A percentile compares a stretch with the other conserved stretches of the same genome.
Evolutionary conservation across 768 basidiomycete species (phyloP).

Genomic region (Boletus subcaerulescens): DNA sequence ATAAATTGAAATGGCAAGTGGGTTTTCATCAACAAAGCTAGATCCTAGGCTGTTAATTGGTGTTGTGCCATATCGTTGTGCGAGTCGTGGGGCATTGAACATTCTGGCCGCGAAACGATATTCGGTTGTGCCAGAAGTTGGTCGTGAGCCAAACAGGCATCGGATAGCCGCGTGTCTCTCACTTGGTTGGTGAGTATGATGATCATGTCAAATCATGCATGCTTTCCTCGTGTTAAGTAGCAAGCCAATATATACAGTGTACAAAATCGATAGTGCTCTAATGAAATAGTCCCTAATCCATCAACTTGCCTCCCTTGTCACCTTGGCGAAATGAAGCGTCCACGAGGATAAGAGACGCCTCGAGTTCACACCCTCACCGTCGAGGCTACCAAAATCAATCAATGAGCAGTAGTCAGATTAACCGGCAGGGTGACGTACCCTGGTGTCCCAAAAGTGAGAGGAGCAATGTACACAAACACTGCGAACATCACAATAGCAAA

Average conservation of each 20-base stretch:
- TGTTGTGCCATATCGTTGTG: conserved; percentile 60
- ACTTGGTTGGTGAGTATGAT: neutral
- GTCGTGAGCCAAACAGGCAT: conserved; percentile 13
- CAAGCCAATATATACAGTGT: conserved; percentile 20
- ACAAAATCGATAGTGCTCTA: conserved; percentile 16
- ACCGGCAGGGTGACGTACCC: conserved; percentile 55
- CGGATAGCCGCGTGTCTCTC: conserved; percentile 4
- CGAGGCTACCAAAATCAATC: conserved; percentile 52
- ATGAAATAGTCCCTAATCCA: conserved; percentile 9
- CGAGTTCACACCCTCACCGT: conserved; percentile 80
- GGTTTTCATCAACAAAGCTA: conserved; percentile 77
- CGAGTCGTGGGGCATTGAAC: conserved; percentile 83
- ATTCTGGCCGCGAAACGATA: conserved; percentile 39
- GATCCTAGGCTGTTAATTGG: conserved; percentile 60
- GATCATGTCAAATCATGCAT: neutral
- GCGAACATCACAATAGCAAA: conserved; percentile 60
- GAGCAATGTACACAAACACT: conserved; percentile 74
- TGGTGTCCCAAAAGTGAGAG: conserved; percentile 94
- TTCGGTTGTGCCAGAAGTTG: conserved; percentile 9
- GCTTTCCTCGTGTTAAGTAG: conserved; percentile 3
- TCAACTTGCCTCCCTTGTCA: conserved; percentile 39
- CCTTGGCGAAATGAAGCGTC: conserved; percentile 92
- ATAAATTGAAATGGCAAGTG: conserved; percentile 68
- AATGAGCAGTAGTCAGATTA: conserved; percentile 7
- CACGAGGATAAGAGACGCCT: conserved; percentile 83